Conservation (phyloP, 129 eudicot genomes). For the Flaveria trinervia region DNA sequence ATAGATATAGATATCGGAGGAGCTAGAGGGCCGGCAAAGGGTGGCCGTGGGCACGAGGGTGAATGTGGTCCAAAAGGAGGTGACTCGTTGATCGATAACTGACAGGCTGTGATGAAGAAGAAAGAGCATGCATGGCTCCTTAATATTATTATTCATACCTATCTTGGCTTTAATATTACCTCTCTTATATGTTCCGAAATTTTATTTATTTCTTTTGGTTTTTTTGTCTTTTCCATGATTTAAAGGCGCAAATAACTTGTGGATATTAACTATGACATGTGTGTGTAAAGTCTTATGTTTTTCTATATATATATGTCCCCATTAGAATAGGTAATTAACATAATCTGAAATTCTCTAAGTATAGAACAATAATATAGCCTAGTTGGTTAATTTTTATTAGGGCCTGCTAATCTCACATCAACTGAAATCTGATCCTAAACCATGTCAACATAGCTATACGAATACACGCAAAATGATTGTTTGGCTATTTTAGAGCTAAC, state of each 20-base stretch:
- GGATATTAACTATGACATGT: no score
- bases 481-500: no score
- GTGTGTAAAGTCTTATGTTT: no score
- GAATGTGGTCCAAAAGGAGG: slow-evolving; percentile 9
- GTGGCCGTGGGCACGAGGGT: slow-evolving; percentile 21
- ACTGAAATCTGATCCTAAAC: no score
- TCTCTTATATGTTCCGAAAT: slow-evolving; percentile 1
- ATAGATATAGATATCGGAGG: not conserved
- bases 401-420: no score
- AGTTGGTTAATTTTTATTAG: no score
- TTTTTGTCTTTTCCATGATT: slow-evolving; percentile 9
- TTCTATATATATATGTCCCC: no score
- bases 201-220: not conserved
- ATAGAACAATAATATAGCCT: no score
- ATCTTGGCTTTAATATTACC: not conserved
- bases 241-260: not conserved
- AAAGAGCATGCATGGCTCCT: slow-evolving; percentile 10
- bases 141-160: not conserved
- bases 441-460: no score
- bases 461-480: no score
- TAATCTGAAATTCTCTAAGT: no score
- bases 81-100: slow-evolving; percentile 14
- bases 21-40: slow-evolving; percentile 3
- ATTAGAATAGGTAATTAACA: no score
- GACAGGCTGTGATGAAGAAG: slow-evolving; percentile 20